Evolutionary conservation across 495 filamentous ascomycete species (phyloP), one percentile per base, ranked within the genome.

Genomic region (Hypoxylon subgilvum): DNA sequence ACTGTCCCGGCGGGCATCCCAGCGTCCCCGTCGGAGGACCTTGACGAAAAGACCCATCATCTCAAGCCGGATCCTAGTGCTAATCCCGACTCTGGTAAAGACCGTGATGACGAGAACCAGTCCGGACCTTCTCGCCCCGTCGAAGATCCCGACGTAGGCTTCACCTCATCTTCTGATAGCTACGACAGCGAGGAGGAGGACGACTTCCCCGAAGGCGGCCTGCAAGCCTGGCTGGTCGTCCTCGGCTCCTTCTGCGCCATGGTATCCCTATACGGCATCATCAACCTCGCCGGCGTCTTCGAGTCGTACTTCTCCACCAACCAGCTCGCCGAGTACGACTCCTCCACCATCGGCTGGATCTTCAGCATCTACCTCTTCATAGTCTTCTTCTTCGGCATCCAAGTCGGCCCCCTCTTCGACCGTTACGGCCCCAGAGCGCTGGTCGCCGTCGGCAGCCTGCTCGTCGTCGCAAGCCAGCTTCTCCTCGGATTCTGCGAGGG

Each of bases 381-480:
- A 16, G 82, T 84, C 9, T 78, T 87, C 23, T 86, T 86, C 47
- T 72, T 83, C 6, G 86, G 85, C 5, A 81, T 87, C 5, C 84
- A 87, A 62, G 79, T 86, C 32, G 86, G 86, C 2, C 85, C 86
- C n/a, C 59, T 89, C 3, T 89, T 89, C 49, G 86, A 89, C 61
- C 74, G 76, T 2, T 79, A 83, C 49, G 86, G 85, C 0, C 78
- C 84, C 1, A 70, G 83, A 14, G 27, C 72, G n/a, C 66, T 87
- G 18, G 71, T 87, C 0, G 68, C 79, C 10, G 69, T 68, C 4
- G 84, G 85, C 3, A 79, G 78, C 13, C 16, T 79, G 18, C 67
- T 78, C 23, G 78, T 83, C n/a, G 69, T 82, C 22, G 52, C 70
- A 3, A 84, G 79, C 21, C 74, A 87, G 52, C 70, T 89, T 36